Base-by-base conservation (phyloP, 2,329 filamentous ascomycete species). In the Aquanectria penicillioides region DNA sequence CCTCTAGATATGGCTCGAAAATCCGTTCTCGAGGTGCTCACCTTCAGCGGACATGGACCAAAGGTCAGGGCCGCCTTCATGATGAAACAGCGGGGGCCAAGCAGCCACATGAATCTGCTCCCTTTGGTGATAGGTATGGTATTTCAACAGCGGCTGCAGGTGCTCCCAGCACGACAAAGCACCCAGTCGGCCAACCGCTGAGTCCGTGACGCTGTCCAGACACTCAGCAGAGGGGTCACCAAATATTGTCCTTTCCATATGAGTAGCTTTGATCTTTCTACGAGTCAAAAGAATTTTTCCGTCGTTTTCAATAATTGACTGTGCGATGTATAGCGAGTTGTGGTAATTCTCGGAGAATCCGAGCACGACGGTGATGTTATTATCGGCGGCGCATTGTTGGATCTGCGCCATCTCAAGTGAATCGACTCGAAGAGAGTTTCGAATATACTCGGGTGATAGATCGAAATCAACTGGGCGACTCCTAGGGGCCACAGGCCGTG, bases 251-350 rank as follows among this genome's bases (percentile, higher is more conserved):
- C 79, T 74, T 67, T 84, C 81, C 71, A 83, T 78, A 50, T 83
- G 80, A 2, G 80, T 83, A 0, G 81, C 76, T 64, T 84, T 83
- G 59, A 83, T 73, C 69, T 84, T 84, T 12, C 79, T 74, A 4
- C 80, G 76, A 34, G 75, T 68, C 9, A 72, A 63, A 8, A 71
- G 59, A 18, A 81, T 46, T 25, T 77, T 69, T 6, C 80, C 80
- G 17, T 76, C 67, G 0, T 69, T 57, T 4, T 66, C 72, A 52
- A 83, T 78, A 13, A 81, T 69, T 4, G 71, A 72, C 56, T 83
- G 80, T 0, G 78, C 65, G 38, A 82, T 78, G 68, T 80, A 82
- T 9, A 81, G 55, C 15, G 71, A 74, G 53, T 75, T 52, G 5
- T 69, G 63, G 3, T 69, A 63, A 25, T 65, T 72, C 58, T 82